Evolutionary conservation across 371 early-diverging fungal genomes (phyloP).

Genomic region (Chytridium lagenaria): DNA sequence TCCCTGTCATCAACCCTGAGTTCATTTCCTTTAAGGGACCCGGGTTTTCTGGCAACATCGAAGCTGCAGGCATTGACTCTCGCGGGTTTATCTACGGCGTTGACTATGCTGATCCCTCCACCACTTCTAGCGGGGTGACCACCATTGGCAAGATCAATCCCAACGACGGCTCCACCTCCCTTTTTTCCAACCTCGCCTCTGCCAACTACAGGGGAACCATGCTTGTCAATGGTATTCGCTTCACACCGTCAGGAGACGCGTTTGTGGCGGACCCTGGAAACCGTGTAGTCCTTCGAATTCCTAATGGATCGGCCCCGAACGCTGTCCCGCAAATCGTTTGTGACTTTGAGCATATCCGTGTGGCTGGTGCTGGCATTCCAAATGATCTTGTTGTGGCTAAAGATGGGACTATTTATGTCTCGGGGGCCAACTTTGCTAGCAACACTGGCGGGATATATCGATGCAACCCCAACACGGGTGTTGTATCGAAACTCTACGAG

Average conservation of each 20-base stretch:
- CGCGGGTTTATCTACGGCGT: background rate
- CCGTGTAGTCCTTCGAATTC: background rate
- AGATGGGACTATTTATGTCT: constrained; percentile 8
- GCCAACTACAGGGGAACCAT: background rate
- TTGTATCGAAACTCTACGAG: background rate
- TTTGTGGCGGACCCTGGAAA: background rate
- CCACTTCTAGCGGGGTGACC: background rate
- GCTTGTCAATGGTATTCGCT: constrained; percentile 4
- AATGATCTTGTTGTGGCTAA: background rate
- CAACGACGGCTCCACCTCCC: background rate
- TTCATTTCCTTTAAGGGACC: background rate
- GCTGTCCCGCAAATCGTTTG: background rate
- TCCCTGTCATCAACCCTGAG: background rate
- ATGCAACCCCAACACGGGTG: background rate
- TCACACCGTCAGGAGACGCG: background rate
- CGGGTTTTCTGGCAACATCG: background rate
- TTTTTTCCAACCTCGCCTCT: background rate
- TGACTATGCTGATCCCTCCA: background rate
- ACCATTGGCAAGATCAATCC: background rate
- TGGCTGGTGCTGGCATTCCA: constrained; percentile 1
- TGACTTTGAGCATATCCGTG: background rate
- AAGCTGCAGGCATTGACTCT: background rate
- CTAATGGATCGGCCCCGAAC: background rate
- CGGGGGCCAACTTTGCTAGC: background rate
- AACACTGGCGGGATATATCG: constrained; percentile 4